These are phyloP conservation scores for Biancaea sappan DNA, from an alignment of 306 rosid species.

Conservation along the genomic window DNA sequence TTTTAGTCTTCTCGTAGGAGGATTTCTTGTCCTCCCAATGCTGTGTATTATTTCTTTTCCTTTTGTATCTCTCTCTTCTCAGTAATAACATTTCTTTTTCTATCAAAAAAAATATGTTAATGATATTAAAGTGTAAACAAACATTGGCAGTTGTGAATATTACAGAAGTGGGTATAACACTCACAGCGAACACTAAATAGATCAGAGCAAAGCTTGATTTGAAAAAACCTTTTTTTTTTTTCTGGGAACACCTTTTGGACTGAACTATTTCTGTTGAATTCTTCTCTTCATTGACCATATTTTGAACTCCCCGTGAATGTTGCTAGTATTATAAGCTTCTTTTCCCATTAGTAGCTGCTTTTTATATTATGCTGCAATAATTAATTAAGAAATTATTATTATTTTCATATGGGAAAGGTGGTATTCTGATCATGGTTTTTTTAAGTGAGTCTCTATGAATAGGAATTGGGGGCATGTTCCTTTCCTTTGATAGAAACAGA, in stretches of 20 bases:
- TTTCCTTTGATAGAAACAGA: not conserved
- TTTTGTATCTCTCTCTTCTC: too few relatives aligned
- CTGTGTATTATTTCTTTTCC: too few relatives aligned
- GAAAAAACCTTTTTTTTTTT: not conserved
- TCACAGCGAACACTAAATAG: not conserved
- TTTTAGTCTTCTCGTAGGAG: too few relatives aligned
- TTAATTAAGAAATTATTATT: not conserved
- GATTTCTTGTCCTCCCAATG: too few relatives aligned
- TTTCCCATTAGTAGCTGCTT: not conserved
- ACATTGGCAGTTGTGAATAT: not conserved
- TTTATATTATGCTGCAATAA: constrained; percentile 19
- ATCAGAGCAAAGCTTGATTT: not conserved
- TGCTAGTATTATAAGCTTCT: not conserved
- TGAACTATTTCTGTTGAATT: not conserved
- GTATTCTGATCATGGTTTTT: too few relatives aligned
- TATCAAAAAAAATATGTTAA: too few relatives aligned
- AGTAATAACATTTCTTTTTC: too few relatives aligned
- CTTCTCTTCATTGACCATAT: not conserved
- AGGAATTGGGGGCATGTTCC: too few relatives aligned
- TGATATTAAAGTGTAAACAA: not conserved
- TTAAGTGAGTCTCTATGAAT: too few relatives aligned
- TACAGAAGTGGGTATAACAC: not conserved
- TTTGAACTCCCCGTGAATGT: not conserved
- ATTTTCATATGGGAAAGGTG: too few relatives aligned
- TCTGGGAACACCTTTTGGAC: not conserved